Evolutionary conservation across 305 asterid species (phyloP).

Genomic region (Rubia peregrina): DNA sequence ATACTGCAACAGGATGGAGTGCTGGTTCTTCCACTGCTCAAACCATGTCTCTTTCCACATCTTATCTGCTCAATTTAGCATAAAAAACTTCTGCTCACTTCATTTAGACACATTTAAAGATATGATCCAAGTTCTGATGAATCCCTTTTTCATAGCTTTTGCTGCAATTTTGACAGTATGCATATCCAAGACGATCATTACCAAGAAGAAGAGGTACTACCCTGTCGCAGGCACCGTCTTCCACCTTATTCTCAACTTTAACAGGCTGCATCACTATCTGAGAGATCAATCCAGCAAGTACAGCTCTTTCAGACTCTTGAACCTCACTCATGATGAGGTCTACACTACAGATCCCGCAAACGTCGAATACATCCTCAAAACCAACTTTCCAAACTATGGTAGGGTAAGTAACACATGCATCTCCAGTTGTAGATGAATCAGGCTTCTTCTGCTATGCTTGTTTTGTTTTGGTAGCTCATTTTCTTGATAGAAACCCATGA

Average conservation of each 20-base stretch:
- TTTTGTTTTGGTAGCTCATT: neutral
- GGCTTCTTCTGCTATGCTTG: neutral
- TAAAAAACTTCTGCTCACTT: neutral
- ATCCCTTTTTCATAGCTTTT: slow-evolving; percentile 9
- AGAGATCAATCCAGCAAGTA: slow-evolving; percentile 38
- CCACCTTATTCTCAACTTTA: slow-evolving; percentile 36
- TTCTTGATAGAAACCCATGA: neutral
- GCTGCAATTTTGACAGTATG: slow-evolving; percentile 13
- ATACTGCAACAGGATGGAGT: neutral
- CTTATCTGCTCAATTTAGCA: neutral
- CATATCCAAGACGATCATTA: slow-evolving; percentile 9
- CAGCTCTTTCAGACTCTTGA: slow-evolving; percentile 45
- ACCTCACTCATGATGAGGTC: slow-evolving; percentile 33
- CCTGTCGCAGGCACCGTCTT: slow-evolving; percentile 55
- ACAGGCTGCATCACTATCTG: slow-evolving; percentile 34
- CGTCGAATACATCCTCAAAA: slow-evolving; percentile 59
- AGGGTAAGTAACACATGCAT: slow-evolving; percentile 31
- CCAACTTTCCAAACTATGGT: slow-evolving; percentile 56
- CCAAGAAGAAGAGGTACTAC: slow-evolving; percentile 33
- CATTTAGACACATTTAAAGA: neutral
- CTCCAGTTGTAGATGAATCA: neutral
- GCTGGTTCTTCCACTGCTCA: neutral
- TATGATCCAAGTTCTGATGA: slow-evolving; percentile 13
- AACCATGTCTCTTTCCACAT: too few species aligned
- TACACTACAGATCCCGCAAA: slow-evolving; percentile 63